Base-by-base conservation (phyloP, 768 basidiomycete genomes). In the Tylopilus intermedius region DNA sequence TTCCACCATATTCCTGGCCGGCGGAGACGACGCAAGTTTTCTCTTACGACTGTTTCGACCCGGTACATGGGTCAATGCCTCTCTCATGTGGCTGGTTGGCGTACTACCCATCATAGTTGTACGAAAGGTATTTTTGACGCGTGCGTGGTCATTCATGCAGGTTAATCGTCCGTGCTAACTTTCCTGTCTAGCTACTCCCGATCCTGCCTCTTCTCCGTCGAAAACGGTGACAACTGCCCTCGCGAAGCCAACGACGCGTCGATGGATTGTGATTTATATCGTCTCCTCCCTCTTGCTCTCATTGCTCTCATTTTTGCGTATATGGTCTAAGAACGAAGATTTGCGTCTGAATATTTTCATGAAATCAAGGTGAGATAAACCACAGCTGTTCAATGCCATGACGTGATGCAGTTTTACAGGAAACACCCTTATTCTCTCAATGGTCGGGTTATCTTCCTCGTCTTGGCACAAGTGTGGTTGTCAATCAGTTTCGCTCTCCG, bases 391-490 rank as follows among this genome's bases (percentile, higher is more conserved):
- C 6, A 18, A 18, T 37, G 10, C 24, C 1, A 41, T 52, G 8
- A 4, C 39, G 39, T 10, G 46, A 41, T 35, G 3, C n/a, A 0
- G 21, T 39, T 37, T 4, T n/a, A 42, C 55, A 88, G 86, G 61
- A 88, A 85, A 67, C 85, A 90, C 54, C 86, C 86, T 0, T 79
- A 81, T 57, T 83, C 88, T 60, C 72, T 89, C 21, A 88, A 88
- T 49, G 86, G 85, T 1, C 79, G 80, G 15, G 69, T 87, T 5
- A 56, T 89, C 8, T 86, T 86, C 62, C 64, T 88, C 15, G 48
- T 80, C 24, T 57, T 79, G 44, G 75, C 80, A 0, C 87, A 89
- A 62, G 9, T 74, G 2, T 68, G 70, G 39, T 60, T 77, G 8
- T 79, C 80, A 0, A 40, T 69, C 7, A 70, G 72, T 2, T 88